Evolutionary conservation across 1,284 basidiomycete genomes (phyloP), one percentile per base, ranked within the genome.

Genomic region (Amylostereum areolatum): DNA sequence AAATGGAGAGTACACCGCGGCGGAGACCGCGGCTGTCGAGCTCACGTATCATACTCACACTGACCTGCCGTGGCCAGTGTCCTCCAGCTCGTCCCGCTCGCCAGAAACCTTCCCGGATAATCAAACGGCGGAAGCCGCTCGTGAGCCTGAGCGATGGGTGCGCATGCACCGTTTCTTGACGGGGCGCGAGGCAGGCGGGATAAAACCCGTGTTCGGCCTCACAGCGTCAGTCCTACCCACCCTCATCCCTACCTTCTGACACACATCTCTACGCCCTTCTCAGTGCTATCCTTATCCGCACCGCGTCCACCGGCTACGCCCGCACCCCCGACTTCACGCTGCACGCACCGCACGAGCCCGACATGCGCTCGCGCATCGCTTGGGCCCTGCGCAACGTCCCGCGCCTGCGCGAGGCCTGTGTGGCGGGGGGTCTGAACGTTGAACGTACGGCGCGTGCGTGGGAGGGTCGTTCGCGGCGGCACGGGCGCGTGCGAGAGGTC

Each of bases 141-240:
- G 62, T 8, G 28, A 24, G 9, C 32, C 4, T 55, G 54, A 57
- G 0, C 62, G 66, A 4, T 51, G 55, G n/a, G 59, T 81, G 10
- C 73, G 88, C 25, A 74, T 83, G 59, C 90, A 93, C 65, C 71
- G 75, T 11, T 92, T 93, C 67, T 70, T 92, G 39, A 93, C 90
- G 0, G 90, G 90, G 0, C 68, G 89, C 36, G 90, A 93, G 63
- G 80, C 76, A 4, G 81, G 83, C 12, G 89, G 89, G 0, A 79
- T 89, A 18, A 91, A 90, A 58, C 91, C 90, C 11, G 80, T 93
- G 1, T 90, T 82, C 55, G 90, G 89, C 2, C 67, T 92, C 11
- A 93, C 91, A 44, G 80, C 89, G 88, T 92, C 60, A 56, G 81
- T 74, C 42, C 36, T 18, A 34, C 12, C 25, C 11, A 11, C 25